A percentile compares a stretch with the other conserved stretches of the same genome.
phyloP scores from a whole-genome alignment of 2,329 filamentous ascomycete species.

The Aspergillus jensenii region DNA sequence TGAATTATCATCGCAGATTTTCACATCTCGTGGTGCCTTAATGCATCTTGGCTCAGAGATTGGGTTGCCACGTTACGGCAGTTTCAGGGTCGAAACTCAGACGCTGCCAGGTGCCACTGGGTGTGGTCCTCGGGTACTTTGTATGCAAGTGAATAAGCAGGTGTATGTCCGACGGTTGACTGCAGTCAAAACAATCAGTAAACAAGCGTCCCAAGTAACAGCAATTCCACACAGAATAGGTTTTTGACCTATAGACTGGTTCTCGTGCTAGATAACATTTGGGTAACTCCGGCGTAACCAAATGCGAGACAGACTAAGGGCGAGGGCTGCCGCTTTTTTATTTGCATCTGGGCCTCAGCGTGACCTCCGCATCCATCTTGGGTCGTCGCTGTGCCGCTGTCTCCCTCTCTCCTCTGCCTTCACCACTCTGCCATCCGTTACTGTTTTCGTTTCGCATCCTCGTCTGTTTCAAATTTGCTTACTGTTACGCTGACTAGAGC shows the following conservation, averaged over 20 bases:
- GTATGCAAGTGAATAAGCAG: background rate
- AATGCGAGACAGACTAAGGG: background rate
- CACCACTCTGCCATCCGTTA: slow-evolving; percentile 1
- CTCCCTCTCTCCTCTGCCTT: slow-evolving; percentile 1
- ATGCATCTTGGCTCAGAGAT: background rate
- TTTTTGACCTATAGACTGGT: background rate
- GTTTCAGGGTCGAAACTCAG: background rate
- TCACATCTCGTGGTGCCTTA: too few species aligned
- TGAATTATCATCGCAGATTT: too few species aligned
- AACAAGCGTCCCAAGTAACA: background rate
- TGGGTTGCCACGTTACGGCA: background rate
- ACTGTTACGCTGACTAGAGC: slow-evolving; percentile 1
- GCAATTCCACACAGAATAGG: background rate
- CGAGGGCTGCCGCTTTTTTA: slow-evolving; percentile 1
- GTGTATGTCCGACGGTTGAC: background rate
- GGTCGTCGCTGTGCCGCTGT: slow-evolving; percentile 8
- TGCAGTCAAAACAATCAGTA: slow-evolving; percentile 5
- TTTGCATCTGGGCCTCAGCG: slow-evolving; percentile 4
- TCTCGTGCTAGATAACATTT: background rate
- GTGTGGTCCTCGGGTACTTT: background rate
- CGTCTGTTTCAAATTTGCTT: slow-evolving; percentile 3
- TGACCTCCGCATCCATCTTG: slow-evolving; percentile 10
- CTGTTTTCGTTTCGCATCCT: background rate
- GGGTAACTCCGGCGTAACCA: background rate
- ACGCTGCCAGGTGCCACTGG: background rate